Evolutionary conservation across 495 filamentous ascomycete species (phyloP).

Genomic region (Sphaerosporella brunnea): DNA sequence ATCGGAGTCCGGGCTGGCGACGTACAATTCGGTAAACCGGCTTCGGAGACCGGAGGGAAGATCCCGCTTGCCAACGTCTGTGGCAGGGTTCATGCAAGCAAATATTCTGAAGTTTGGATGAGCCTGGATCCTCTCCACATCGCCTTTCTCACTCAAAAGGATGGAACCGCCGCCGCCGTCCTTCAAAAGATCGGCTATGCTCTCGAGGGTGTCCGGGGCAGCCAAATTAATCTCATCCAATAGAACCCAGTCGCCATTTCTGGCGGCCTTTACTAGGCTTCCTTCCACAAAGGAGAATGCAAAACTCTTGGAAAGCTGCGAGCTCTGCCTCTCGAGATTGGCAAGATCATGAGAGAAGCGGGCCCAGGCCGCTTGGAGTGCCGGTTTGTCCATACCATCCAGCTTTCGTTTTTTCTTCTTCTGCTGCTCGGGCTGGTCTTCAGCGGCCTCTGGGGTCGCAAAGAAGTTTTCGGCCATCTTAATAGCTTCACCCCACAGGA

Average conservation of each 20-base stretch:
- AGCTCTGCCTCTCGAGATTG: slow-evolving; percentile 64
- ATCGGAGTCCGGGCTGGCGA: slow-evolving; percentile 71
- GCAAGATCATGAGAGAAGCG: slow-evolving; percentile 56
- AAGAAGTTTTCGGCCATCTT: slow-evolving; percentile 64
- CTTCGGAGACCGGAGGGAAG: slow-evolving; percentile 67
- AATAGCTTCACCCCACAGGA: slow-evolving; percentile 73
- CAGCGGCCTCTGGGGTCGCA: slow-evolving; percentile 26
- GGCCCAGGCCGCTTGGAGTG: slow-evolving; percentile 60
- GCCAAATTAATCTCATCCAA: slow-evolving; percentile 96
- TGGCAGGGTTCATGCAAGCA: slow-evolving; percentile 97
- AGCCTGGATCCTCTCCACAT: slow-evolving; percentile 69
- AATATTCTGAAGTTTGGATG: slow-evolving; percentile 93
- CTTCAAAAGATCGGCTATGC: slow-evolving; percentile 69
- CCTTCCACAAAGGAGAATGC: slow-evolving; percentile 93
- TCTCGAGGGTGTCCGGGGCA: slow-evolving; percentile 82
- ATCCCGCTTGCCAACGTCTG: slow-evolving; percentile 89
- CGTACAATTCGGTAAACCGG: slow-evolving; percentile 86
- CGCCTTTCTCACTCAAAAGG: slow-evolving; percentile 76
- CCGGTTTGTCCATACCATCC: slow-evolving; percentile 35
- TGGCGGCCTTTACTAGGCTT: slow-evolving; percentile 74
- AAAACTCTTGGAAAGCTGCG: slow-evolving; percentile 60
- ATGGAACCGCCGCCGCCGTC: slow-evolving; percentile 54
- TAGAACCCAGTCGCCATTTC: slow-evolving; percentile 96
- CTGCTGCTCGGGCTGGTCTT: slow-evolving; percentile 36
- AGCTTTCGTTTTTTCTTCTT: slow-evolving; percentile 65